Evolutionary conservation across 148 eudicot species (phyloP).

Genomic region (Cornus kousa): DNA sequence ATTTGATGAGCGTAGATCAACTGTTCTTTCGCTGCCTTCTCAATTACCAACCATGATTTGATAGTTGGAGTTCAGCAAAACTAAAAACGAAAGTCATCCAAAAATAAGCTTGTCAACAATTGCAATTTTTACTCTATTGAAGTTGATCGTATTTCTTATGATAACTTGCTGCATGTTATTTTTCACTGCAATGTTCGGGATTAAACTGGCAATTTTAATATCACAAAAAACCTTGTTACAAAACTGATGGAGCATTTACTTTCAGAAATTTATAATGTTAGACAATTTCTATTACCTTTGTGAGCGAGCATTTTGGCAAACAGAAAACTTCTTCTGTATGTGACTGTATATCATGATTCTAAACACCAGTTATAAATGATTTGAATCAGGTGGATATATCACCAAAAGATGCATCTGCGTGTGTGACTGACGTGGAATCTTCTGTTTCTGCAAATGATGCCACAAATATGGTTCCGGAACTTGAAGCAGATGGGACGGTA

Average conservation of each 20-base stretch:
- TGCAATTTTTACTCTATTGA: background rate
- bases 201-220: background rate
- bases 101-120: background rate
- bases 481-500: slow-evolving; percentile 12
- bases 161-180: background rate
- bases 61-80: background rate
- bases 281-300: background rate
- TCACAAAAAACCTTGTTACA: background rate
- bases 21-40: background rate
- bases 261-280: background rate
- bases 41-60: background rate
- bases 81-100: background rate
- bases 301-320: background rate
- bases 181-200: background rate
- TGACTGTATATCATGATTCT: background rate
- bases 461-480: background rate
- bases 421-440: slow-evolving; percentile 31
- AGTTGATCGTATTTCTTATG: background rate
- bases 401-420: slow-evolving; percentile 10
- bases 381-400: slow-evolving; percentile 38
- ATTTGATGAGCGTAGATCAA: background rate
- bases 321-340: background rate
- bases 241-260: background rate
- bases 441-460: slow-evolving; percentile 12
- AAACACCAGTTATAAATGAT: slow-evolving; percentile 4